A percentile compares a stretch with the other conserved stretches of the same genome.
phyloP scores from a whole-genome alignment of 148 eudicot species.

The Fagopyrum tataricum region DNA sequence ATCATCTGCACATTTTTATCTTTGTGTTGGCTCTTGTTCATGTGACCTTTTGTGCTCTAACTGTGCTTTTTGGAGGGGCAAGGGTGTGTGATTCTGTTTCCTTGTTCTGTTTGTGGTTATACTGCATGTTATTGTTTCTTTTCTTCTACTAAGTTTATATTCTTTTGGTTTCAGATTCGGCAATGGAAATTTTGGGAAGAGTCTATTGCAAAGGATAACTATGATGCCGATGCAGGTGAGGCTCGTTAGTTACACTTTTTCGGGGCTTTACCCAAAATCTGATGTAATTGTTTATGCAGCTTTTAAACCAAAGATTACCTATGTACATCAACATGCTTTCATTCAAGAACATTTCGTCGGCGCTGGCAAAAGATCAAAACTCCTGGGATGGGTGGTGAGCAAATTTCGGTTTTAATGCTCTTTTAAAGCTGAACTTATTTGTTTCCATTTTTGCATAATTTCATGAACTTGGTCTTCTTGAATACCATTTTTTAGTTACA shows the following conservation, averaged over 20 bases:
- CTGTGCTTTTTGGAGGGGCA: conserved; percentile 49
- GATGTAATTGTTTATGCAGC: conserved; percentile 17
- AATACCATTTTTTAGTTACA: background rate
- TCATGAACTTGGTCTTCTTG: background rate
- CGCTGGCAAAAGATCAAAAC: conserved; percentile 23
- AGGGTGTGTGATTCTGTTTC: conserved; percentile 25
- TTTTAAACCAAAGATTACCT: conserved; percentile 24
- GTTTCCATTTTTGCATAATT: background rate
- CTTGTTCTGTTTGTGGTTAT: background rate
- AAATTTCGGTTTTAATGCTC: background rate
- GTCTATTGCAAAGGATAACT: conserved; percentile 21
- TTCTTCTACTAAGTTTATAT: background rate
- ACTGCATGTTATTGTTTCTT: background rate
- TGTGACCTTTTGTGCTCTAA: conserved; percentile 56
- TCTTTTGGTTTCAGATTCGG: conserved; percentile 33
- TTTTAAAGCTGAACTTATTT: background rate
- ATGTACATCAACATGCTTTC: conserved; percentile 37
- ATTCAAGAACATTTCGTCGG: conserved; percentile 37
- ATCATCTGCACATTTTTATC: conserved; percentile 77
- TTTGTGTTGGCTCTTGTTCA: conserved; percentile 71
- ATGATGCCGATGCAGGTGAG: conserved; percentile 28
- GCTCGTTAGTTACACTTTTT: background rate
- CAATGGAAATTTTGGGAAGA: conserved; percentile 70
- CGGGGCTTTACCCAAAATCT: too few relatives aligned
- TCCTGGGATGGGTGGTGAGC: conserved; percentile 66